Percentiles rank a stretch among this genome's conserved stretches.
Conservation (phyloP, 805 yeast genomes). For the Yamadazyma olivae region DNA sequence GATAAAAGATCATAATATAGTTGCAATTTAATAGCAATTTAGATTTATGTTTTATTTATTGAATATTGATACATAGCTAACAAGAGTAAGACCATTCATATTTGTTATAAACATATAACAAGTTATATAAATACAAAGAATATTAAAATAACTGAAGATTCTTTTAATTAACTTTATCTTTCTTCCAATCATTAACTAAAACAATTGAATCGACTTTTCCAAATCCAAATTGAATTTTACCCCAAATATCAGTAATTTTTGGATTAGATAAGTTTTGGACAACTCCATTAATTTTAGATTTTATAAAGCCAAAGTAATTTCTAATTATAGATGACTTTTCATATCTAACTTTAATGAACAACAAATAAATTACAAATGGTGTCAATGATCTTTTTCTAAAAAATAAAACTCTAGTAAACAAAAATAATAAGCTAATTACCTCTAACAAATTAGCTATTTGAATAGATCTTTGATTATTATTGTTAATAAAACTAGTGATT, state of each 20-base stretch:
- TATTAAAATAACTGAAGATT: no score
- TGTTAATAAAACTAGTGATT: conserved; percentile 32
- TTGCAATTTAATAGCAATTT: no score
- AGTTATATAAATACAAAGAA: no score
- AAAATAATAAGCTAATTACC: conserved; percentile 41
- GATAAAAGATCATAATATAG: no score
- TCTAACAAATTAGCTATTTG: conserved; percentile 39
- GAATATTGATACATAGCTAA: no score
- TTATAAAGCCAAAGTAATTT: conserved; percentile 63
- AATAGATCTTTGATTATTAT: conserved; percentile 35
- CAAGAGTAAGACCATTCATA: no score
- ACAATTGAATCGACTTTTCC: conserved; percentile 25
- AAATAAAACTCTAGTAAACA: conserved; percentile 51
- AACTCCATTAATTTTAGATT: conserved; percentile 44
- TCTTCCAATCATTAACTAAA: conserved; percentile 34
- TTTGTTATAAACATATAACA: no score
- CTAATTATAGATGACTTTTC: conserved; percentile 75
- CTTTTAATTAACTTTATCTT: conserved; percentile 25
- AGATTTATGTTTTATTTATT: no score
- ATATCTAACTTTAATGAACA: conserved; percentile 73
- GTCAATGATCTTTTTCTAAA: conserved; percentile 64
- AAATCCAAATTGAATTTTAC: conserved; percentile 27
- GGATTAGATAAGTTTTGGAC: conserved; percentile 28
- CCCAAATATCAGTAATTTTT: conserved; percentile 35
- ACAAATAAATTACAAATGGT: conserved; percentile 48